phyloP scores from a whole-genome alignment of 129 eudicot species.

The Mikania micrantha region DNA sequence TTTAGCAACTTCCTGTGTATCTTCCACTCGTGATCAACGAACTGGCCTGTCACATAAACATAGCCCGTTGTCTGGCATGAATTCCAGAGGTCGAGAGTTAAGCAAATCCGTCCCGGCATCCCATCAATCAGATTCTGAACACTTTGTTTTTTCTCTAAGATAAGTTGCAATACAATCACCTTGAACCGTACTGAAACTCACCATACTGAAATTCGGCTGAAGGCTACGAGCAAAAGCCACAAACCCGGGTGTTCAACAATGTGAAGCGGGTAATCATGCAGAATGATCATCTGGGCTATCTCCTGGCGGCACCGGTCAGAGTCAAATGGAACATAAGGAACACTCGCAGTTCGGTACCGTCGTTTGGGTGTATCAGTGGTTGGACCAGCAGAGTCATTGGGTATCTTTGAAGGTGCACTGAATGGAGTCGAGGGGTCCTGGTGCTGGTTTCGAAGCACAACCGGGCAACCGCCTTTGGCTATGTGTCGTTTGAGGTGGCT shows the following conservation, averaged over 20 bases:
- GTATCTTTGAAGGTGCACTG: slow-evolving; percentile 55
- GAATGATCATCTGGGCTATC: slow-evolving; percentile 79
- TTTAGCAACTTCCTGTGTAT: slow-evolving; percentile 63
- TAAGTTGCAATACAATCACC: slow-evolving; percentile 89
- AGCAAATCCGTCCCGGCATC: slow-evolving; percentile 78
- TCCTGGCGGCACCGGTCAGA: slow-evolving; percentile 81
- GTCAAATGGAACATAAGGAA: slow-evolving; percentile 61
- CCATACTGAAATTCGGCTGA: slow-evolving; percentile 86
- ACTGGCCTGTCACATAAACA: slow-evolving; percentile 72
- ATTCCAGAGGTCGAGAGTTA: slow-evolving; percentile 79
- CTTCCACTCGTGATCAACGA: slow-evolving; percentile 82
- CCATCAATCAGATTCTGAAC: slow-evolving; percentile 69
- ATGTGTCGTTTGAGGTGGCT: slow-evolving; percentile 98
- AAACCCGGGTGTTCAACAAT: slow-evolving; percentile 95
- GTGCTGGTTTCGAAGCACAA: slow-evolving; percentile 51
- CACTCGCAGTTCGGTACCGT: slow-evolving; percentile 56
- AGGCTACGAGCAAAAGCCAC: slow-evolving; percentile 64
- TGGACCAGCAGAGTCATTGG: slow-evolving; percentile 16
- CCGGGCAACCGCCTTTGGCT: slow-evolving; percentile 84
- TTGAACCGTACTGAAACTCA: slow-evolving; percentile 70
- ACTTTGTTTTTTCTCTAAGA: slow-evolving; percentile 64
- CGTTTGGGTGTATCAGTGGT: slow-evolving; percentile 52
- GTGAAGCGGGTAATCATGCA: slow-evolving; percentile 93
- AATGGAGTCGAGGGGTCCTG: slow-evolving; percentile 38
- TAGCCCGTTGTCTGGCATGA: slow-evolving; percentile 68